phyloP scores from a whole-genome alignment of 2,329 filamentous ascomycete genomes.

The Aspergillus puulaauensis region DNA sequence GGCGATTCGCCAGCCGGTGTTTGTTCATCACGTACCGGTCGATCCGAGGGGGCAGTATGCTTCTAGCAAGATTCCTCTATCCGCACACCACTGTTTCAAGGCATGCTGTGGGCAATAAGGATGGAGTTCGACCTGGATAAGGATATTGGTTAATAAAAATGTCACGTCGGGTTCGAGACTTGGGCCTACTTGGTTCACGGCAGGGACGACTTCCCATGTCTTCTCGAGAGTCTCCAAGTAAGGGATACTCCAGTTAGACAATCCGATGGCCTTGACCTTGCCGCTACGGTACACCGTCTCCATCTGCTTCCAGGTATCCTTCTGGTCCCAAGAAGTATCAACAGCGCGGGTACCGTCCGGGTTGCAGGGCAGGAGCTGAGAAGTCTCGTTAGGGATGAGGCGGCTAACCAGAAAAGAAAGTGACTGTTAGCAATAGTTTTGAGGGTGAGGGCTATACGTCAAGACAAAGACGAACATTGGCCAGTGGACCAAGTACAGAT shows the following conservation, averaged over 20 bases:
- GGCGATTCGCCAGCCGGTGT: too few species aligned
- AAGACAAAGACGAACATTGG: not conserved
- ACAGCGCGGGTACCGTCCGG: too few species aligned
- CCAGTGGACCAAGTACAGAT: conserved; percentile 20
- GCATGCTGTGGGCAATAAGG: not conserved
- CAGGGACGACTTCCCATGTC: not conserved
- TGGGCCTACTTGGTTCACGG: not conserved
- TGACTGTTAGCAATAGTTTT: too few species aligned
- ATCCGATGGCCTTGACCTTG: not conserved
- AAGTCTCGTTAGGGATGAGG: too few species aligned
- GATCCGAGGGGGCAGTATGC: too few species aligned
- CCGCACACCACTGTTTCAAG: not conserved
- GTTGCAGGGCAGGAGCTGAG: too few species aligned
- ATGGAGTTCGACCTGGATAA: not conserved
- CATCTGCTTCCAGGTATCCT: not conserved
- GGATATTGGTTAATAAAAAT: not conserved
- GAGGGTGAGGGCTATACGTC: not conserved
- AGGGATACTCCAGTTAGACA: not conserved
- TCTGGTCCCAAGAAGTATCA: not conserved
- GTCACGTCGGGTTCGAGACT: too few species aligned
- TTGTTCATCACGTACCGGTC: too few species aligned
- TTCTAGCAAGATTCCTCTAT: not conserved
- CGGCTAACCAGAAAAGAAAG: too few species aligned
- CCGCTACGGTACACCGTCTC: not conserved
- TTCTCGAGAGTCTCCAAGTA: not conserved